Evolutionary conservation across 257 asterid species (phyloP).

Genomic region (Solanum chmielewskii): DNA sequence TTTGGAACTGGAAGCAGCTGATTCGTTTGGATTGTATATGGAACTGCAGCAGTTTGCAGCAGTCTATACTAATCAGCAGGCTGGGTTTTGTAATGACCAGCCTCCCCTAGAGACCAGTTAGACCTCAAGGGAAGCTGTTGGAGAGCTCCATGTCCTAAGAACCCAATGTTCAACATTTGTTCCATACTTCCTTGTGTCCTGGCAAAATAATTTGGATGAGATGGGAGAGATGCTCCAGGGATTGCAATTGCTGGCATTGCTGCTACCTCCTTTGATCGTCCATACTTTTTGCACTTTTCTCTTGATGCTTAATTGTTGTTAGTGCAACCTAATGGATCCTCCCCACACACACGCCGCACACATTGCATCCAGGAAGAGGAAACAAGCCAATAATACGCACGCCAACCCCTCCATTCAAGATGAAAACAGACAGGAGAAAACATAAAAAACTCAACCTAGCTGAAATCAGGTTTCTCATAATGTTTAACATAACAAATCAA

Average conservation of each 20-base stretch:
- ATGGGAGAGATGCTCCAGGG: conserved; percentile 70
- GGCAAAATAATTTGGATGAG: conserved; percentile 79
- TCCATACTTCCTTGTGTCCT: conserved; percentile 60
- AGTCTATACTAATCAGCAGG: conserved; percentile 33
- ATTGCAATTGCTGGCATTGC: conserved; percentile 88
- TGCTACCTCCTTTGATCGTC: conserved; percentile 87
- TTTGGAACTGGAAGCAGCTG: conserved; percentile 40
- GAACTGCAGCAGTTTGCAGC: conserved; percentile 36
- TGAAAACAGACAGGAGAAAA: conserved; percentile 41
- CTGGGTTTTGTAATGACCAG: conserved; percentile 32
- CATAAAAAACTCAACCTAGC: conserved; percentile 50
- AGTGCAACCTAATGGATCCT: conserved; percentile 91
- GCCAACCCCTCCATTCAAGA: conserved; percentile 67
- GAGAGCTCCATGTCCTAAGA: conserved; percentile 24
- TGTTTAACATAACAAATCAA: not conserved
- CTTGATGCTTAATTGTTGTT: conserved; percentile 98
- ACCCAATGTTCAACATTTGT: conserved; percentile 33
- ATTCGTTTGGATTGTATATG: conserved; percentile 28
- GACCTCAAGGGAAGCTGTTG: conserved; percentile 49
- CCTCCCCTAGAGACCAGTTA: conserved; percentile 47
- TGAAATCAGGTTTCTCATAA: conserved; percentile 20
- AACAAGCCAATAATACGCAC: conserved; percentile 61
- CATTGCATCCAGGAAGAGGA: conserved; percentile 71
- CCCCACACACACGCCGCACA: conserved; percentile 65
- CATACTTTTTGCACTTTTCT: conserved; percentile 95